Conservation (phyloP, 805 yeast species). For the Diddensiella caesifluorescens region DNA sequence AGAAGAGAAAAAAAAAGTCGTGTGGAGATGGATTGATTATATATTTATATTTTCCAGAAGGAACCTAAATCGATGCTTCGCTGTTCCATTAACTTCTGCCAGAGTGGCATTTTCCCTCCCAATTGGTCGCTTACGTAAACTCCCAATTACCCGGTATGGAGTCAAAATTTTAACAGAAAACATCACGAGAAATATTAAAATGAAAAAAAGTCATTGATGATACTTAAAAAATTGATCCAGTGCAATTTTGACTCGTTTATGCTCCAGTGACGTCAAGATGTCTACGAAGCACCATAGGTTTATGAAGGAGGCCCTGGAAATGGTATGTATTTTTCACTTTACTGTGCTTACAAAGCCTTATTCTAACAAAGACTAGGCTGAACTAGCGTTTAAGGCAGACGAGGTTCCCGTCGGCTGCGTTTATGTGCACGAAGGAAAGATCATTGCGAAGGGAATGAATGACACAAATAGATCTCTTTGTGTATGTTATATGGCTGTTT, state of each 20-base stretch:
- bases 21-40: no score
- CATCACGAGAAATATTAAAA: no score
- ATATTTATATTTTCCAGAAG: neutral
- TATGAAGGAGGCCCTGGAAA: slow-evolving; percentile 35
- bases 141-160: neutral
- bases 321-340: slow-evolving; percentile 20
- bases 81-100: slow-evolving; percentile 7
- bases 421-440: slow-evolving; percentile 47
- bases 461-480: slow-evolving; percentile 79
- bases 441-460: slow-evolving; percentile 76
- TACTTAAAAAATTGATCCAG: no score
- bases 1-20: no score
- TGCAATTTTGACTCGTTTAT: neutral
- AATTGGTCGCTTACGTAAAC: no score
- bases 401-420: slow-evolving; percentile 88
- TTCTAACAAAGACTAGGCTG: slow-evolving; percentile 39
- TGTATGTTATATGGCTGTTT: slow-evolving; percentile 22
- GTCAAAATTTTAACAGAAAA: neutral
- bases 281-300: slow-evolving; percentile 21
- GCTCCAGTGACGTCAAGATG: neutral
- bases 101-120: slow-evolving; percentile 1
- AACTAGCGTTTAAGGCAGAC: slow-evolving; percentile 53
- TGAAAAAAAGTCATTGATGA: no score
- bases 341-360: neutral
- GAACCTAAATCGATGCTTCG: neutral